Base-by-base conservation (phyloP, 2,329 filamentous ascomycete genomes). In the Trichoderma cornu-damae region DNA sequence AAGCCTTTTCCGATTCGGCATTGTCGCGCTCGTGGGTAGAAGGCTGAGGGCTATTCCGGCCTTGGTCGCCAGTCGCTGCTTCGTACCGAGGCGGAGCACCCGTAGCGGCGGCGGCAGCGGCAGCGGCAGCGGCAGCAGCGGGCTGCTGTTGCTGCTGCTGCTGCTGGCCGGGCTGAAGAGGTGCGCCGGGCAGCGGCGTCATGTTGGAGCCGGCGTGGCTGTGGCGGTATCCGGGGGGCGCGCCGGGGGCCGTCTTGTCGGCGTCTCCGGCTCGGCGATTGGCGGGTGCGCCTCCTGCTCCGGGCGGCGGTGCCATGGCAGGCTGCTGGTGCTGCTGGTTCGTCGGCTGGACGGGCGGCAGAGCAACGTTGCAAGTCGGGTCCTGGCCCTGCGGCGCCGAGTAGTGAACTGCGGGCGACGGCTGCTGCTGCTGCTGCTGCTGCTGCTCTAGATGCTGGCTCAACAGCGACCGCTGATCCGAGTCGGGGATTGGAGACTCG, bases 41-140 rank as follows among this genome's bases (percentile, higher is more conserved):
- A 3, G 80, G 81, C 63, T 83, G 80, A 1, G 81, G 81, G 63
- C 81, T 84, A 65, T 79, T 80, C 59, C 80, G 77, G 34, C 79
- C 80, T 47, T 77, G 76, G 20, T 80, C 77, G 35, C 60, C 68
- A n/a, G 65, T 63, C 38, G 73, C 63, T 6, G 70, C 74, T 14
- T 83, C 79, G 61, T 76, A 80, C 53, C 75, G 75, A 22, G 69
- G 60, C 11, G 51, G 51, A 16, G 51, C 40, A 65, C 73, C 55
- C 65, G 71, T 60, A 63, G 72, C 72, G 28, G 72, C 65, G 51
- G 77, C 74, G 64, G 75, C 79, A 60, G 66, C 72, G 16, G 73
- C 66, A 48, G 70, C 68, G 44, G 66, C 63, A 9, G 62, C 60
- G 37, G 60, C 61, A 8, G 14, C 28, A 20, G 26, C 34, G 11